Evolutionary conservation across 192 early-diverging fungal species (phyloP).

Genomic region (Entomortierella beljakovae): DNA sequence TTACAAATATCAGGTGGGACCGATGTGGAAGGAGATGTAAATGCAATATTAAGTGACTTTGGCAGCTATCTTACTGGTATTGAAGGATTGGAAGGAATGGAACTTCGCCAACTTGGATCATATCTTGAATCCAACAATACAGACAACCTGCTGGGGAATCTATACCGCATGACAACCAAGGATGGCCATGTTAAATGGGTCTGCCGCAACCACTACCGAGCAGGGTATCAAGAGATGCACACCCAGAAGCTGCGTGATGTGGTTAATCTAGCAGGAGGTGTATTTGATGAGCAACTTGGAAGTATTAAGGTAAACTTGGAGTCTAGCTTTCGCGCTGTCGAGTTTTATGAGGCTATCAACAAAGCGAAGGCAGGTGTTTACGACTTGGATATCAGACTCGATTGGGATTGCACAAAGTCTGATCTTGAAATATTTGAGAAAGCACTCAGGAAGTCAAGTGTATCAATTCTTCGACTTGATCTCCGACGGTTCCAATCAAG

Average conservation of each 20-base stretch:
- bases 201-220: constrained; percentile 25
- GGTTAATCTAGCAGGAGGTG: constrained; percentile 6
- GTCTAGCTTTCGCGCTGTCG: constrained; percentile 8
- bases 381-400: background rate
- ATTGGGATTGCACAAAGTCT: background rate
- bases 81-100: constrained; percentile 22
- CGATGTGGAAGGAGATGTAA: too few relatives aligned
- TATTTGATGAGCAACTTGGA: constrained; percentile 29
- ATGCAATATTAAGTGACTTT: too few relatives aligned
- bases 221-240: constrained; percentile 10
- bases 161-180: constrained; percentile 20
- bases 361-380: constrained; percentile 25
- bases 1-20: too few relatives aligned
- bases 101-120: constrained; percentile 17
- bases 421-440: constrained; percentile 1
- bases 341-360: constrained; percentile 14
- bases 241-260: constrained; percentile 12
- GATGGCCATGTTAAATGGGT: constrained; percentile 41
- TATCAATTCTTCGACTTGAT: too few relatives aligned
- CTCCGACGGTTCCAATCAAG: too few relatives aligned
- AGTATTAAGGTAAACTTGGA: constrained; percentile 6
- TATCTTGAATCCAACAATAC: background rate
- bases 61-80: constrained; percentile 1
- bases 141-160: constrained; percentile 16
- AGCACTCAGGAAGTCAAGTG: background rate